Conservation (phyloP, 106 monocot genomes). For the Chionographis japonica region DNA sequence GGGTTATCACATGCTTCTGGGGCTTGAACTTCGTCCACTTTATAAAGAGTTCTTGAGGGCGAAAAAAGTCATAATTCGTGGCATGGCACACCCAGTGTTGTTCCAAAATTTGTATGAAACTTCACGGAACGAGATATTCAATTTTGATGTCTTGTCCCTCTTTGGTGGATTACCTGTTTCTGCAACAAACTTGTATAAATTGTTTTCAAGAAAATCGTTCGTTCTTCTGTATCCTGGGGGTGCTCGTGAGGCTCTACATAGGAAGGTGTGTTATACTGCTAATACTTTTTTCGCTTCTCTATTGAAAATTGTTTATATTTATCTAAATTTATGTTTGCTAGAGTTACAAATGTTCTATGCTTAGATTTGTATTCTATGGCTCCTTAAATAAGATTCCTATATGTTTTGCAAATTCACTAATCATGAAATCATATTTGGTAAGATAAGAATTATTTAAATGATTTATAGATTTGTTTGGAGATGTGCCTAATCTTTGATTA, state of each 20-base stretch:
- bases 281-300: neutral
- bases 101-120: constrained; percentile 26
- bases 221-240: constrained; percentile 98
- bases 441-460: too few species aligned
- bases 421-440: too few species aligned
- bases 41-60: constrained; percentile 70
- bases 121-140: constrained; percentile 30
- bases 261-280: constrained; percentile 58
- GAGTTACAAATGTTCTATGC: too few species aligned
- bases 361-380: too few species aligned
- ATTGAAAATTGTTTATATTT: neutral
- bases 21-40: constrained; percentile 60
- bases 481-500: too few species aligned
- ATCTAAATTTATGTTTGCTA: too few species aligned
- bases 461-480: too few species aligned
- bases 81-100: constrained; percentile 78
- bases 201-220: constrained; percentile 58
- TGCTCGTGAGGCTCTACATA: constrained; percentile 86
- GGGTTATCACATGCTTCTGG: constrained; percentile 85
- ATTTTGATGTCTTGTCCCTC: constrained; percentile 38
- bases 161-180: constrained; percentile 84
- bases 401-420: too few species aligned
- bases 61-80: constrained; percentile 54
- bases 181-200: constrained; percentile 63
- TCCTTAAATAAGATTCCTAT: too few species aligned